Percentiles rank a stretch among this genome's conserved stretches.
Conservation (phyloP, 2,329 filamentous ascomycete genomes). For the Colletotrichum paranaense region DNA sequence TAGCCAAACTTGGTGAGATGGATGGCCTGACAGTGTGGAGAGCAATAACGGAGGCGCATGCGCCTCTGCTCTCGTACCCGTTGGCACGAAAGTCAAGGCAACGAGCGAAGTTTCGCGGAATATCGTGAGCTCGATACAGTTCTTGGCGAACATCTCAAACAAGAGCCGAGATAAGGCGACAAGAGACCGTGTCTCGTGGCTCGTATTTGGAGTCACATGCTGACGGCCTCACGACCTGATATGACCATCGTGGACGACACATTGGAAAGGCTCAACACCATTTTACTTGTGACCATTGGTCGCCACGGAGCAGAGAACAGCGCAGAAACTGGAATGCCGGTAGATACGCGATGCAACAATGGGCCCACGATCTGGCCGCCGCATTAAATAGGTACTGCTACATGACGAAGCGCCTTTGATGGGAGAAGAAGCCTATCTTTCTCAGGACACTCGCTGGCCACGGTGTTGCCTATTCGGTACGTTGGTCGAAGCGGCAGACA, state of each 20-base stretch:
- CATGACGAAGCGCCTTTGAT: background rate
- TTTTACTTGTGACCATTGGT: background rate
- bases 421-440: background rate
- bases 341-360: background rate
- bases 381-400: background rate
- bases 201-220: slow-evolving; percentile 17
- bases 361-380: background rate
- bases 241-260: background rate
- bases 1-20: background rate
- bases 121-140: background rate
- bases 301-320: background rate
- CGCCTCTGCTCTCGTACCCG: background rate
- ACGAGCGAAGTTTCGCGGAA: background rate
- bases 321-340: background rate
- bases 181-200: slow-evolving; percentile 1
- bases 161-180: background rate
- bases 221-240: background rate
- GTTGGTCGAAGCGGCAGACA: background rate
- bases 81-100: background rate
- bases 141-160: background rate
- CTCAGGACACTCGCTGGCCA: background rate
- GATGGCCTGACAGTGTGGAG: slow-evolving; percentile 5
- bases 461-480: background rate
- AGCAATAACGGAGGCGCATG: background rate
- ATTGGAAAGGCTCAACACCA: background rate